Base-by-base conservation (phyloP, 169 alveolate species). In the Toxoplasma gondii region DNA sequence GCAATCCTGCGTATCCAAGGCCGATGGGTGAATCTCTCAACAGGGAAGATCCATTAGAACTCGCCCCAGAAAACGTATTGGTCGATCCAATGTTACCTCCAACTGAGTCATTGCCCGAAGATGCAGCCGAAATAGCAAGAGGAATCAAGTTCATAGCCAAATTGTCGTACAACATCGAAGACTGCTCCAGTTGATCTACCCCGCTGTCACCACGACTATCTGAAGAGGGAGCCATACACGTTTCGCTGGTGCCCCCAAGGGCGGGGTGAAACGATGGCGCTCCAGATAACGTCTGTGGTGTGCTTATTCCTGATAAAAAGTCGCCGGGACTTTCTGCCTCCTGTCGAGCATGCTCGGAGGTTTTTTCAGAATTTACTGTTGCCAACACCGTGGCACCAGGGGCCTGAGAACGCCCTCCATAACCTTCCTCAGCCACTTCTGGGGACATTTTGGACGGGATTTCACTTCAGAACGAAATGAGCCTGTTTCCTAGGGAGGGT, bases 201-300 rank as follows among this genome's bases (percentile, higher is more conserved):
- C 49, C 45, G 0, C 45, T 34, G 29, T 39, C 53, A 24, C 87
- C 87, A 22, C 87, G 53, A 34, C 87, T 39, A 19, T 39, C 87
- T 34, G 87, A 34, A 38, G 87, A 78, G 27, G 45, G 53, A 34
- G 87, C 87, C 53, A 31, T 24, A 19, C 41, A 78, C 45, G 53
- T 39, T 0, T 78, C 87, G 45, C 53, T 39, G 53, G 87, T 34
- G 45, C 87, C 87, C 24, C 87, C 87, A 16, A 78, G 45, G 16
- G 87, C 45, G 43, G 45, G 45, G 53, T 39, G 87, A 39, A 78
- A 78, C 17, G 87, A 78, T 34, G 87, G 29, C 87, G 87, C 41
- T 19, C 87, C 87, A 78, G 87, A 78, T 24, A 78, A 34, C 24
- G 87, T 78, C 45, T 78, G 87, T 38, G 87, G 87, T 19, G 87